phyloP scores from a whole-genome alignment of 768 basidiomycete genomes.

The Mycena amicta region DNA sequence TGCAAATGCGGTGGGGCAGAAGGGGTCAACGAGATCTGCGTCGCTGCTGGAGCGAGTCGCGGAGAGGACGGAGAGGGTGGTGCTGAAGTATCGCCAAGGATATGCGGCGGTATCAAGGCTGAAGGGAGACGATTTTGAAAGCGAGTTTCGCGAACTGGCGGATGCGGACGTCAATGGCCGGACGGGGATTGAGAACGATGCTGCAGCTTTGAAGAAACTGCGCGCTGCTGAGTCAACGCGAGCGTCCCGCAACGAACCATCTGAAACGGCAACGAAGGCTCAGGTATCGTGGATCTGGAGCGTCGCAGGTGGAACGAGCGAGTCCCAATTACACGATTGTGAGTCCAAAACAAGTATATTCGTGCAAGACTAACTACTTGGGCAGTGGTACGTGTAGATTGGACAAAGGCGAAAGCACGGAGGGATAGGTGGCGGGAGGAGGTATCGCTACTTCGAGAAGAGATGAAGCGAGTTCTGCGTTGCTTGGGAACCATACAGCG shows the following conservation, averaged over 20 bases:
- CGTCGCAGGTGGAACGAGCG: background rate
- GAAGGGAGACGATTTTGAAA: background rate
- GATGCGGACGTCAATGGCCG: background rate
- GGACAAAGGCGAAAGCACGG: conserved; percentile 7
- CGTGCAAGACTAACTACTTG: background rate
- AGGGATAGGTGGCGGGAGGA: conserved; percentile 13
- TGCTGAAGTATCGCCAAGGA: conserved; percentile 2
- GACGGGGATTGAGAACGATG: conserved; percentile 9
- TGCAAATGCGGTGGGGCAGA: conserved; percentile 6
- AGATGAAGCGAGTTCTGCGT: conserved; percentile 14
- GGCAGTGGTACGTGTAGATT: conserved; percentile 14
- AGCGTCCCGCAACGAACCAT: background rate
- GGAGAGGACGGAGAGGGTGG: background rate
- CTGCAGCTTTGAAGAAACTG: background rate
- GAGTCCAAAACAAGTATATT: background rate
- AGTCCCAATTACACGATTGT: conserved; percentile 8
- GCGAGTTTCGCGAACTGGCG: background rate
- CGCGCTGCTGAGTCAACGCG: background rate
- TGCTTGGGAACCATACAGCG: conserved; percentile 5
- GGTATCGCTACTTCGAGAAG: conserved; percentile 14
- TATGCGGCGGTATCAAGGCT: background rate
- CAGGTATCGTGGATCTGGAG: conserved; percentile 15
- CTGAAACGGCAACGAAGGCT: background rate
- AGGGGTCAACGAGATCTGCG: background rate
- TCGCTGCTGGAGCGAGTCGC: too few species aligned